Evolutionary conservation across 768 basidiomycete species (phyloP).

Genomic region (Amanita molliuscula): DNA sequence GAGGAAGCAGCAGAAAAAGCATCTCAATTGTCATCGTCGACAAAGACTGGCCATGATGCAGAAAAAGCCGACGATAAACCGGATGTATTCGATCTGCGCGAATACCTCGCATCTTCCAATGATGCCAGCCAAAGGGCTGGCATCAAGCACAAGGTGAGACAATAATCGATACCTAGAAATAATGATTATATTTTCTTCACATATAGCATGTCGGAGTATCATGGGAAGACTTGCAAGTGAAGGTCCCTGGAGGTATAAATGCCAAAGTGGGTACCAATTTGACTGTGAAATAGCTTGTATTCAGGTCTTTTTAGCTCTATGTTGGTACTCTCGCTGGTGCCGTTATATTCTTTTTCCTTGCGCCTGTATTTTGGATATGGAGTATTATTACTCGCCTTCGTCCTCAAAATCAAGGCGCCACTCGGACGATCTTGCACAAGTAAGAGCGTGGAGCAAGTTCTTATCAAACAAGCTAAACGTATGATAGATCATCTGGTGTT

Average conservation of each 20-base stretch:
- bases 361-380: slow-evolving; percentile 40
- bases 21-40: slow-evolving; percentile 11
- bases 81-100: slow-evolving; percentile 49
- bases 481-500: slow-evolving; percentile 47
- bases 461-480: slow-evolving; percentile 1
- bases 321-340: slow-evolving; percentile 57
- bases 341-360: slow-evolving; percentile 39
- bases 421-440: slow-evolving; percentile 55
- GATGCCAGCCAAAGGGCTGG: slow-evolving; percentile 57
- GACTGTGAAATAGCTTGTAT: background rate
- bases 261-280: slow-evolving; percentile 34
- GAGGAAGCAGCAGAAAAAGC: slow-evolving; percentile 15
- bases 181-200: slow-evolving; percentile 11
- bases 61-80: slow-evolving; percentile 27
- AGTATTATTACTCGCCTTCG: slow-evolving; percentile 28
- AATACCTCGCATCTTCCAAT: slow-evolving; percentile 58
- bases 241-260: slow-evolving; percentile 43
- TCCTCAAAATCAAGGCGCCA: slow-evolving; percentile 25
- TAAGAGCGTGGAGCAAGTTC: slow-evolving; percentile 14
- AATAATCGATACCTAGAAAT: background rate
- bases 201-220: slow-evolving; percentile 61
- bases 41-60: slow-evolving; percentile 28
- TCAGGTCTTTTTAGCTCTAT: slow-evolving; percentile 29
- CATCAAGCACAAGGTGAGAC: slow-evolving; percentile 48
- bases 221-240: slow-evolving; percentile 61